A percentile compares a stretch with the other conserved stretches of the same genome.
These are phyloP conservation scores for Monilinia fructigena DNA, from an alignment of 2,329 filamentous ascomycete species.

Conservation along the genomic window DNA sequence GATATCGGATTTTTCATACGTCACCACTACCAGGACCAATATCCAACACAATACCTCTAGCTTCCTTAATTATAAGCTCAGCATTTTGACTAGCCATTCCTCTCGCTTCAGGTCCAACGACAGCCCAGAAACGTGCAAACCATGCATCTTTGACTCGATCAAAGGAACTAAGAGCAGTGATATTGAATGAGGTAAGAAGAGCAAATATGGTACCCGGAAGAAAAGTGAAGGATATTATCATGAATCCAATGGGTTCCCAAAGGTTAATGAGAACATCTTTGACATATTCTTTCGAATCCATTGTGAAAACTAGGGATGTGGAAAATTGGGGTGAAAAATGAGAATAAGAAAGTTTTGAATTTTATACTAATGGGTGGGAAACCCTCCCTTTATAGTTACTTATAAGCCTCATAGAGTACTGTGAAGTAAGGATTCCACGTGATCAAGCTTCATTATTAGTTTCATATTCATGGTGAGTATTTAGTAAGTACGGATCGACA, in stretches of 20 bases:
- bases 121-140: conserved; percentile 62
- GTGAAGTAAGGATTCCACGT: too few relatives aligned
- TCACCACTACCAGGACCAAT: conserved; percentile 61
- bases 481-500: too few relatives aligned
- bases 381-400: not conserved
- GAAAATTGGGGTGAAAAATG: not conserved
- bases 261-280: conserved; percentile 28
- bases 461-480: too few relatives aligned
- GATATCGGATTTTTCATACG: conserved; percentile 57
- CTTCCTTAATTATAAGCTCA: conserved; percentile 42
- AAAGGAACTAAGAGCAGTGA: conserved; percentile 45
- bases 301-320: not conserved
- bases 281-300: conserved; percentile 20
- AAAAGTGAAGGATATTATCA: conserved; percentile 49
- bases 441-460: too few relatives aligned
- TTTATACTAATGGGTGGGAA: not conserved
- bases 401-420: not conserved
- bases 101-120: conserved; percentile 52
- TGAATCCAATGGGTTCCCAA: conserved; percentile 53
- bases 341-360: not conserved
- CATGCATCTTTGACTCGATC: conserved; percentile 45
- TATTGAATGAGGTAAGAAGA: conserved; percentile 43
- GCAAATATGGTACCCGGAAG: conserved; percentile 51
- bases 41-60: conserved; percentile 45
- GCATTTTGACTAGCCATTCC: conserved; percentile 46